A percentile compares a stretch with the other conserved stretches of the same genome.
Evolutionary conservation across 495 filamentous ascomycete species (phyloP).

Genomic region (Hypoxylon trugodes): DNA sequence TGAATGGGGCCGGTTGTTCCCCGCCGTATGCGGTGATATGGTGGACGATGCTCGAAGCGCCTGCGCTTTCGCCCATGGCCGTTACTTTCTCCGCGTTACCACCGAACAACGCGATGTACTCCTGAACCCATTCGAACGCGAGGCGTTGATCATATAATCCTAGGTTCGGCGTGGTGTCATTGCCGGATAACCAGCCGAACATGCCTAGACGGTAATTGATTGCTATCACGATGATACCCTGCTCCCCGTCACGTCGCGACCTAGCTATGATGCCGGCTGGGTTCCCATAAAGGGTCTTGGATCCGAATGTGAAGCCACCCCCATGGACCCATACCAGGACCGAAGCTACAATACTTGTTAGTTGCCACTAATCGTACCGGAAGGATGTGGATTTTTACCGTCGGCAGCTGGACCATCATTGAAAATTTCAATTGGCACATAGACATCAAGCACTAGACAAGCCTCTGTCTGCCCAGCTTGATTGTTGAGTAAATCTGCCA

Average conservation of each 20-base stretch:
- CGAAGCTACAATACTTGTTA: slow-evolving; percentile 47
- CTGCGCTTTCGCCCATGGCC: slow-evolving; percentile 71
- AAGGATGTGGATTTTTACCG: slow-evolving; percentile 1
- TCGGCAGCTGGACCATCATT: neutral
- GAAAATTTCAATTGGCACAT: slow-evolving; percentile 28
- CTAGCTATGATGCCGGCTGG: slow-evolving; percentile 57
- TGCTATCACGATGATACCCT: slow-evolving; percentile 65
- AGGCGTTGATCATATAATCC: slow-evolving; percentile 70
- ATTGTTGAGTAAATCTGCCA: slow-evolving; percentile 9
- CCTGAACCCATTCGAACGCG: slow-evolving; percentile 72
- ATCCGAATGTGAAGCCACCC: slow-evolving; percentile 62
- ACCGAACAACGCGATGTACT: slow-evolving; percentile 69
- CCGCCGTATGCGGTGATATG: slow-evolving; percentile 67
- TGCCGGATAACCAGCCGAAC: slow-evolving; percentile 68
- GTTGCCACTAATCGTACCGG: neutral
- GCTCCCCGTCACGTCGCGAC: slow-evolving; percentile 43
- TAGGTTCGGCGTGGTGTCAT: slow-evolving; percentile 64
- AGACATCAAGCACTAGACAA: slow-evolving; percentile 32
- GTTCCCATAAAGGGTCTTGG: slow-evolving; percentile 52
- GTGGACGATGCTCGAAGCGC: slow-evolving; percentile 61
- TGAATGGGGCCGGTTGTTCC: slow-evolving; percentile 33
- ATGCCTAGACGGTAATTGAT: slow-evolving; percentile 70
- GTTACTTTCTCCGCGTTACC: slow-evolving; percentile 68
- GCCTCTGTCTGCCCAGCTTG: slow-evolving; percentile 32
- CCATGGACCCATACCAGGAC: slow-evolving; percentile 70